Evolutionary conservation across 2,329 filamentous ascomycete genomes (phyloP).

Genomic region (Clonostachys rosea): DNA sequence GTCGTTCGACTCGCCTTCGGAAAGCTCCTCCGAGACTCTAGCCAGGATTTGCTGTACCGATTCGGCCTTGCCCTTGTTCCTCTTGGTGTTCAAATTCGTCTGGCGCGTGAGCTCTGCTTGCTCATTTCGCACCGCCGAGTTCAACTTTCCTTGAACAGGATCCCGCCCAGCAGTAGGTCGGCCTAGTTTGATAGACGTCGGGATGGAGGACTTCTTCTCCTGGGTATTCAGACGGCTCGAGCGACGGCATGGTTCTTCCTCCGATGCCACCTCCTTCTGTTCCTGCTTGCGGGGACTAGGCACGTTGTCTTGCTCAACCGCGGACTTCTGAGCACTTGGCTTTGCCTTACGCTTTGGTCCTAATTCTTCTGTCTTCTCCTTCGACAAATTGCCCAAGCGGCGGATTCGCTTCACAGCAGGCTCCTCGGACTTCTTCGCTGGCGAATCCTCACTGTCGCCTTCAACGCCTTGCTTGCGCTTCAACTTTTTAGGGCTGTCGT

Average conservation of each 20-base stretch:
- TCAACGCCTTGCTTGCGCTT: slow-evolving; percentile 24
- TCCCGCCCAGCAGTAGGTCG: slow-evolving; percentile 15
- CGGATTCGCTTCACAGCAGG: slow-evolving; percentile 15
- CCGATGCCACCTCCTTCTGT: not conserved
- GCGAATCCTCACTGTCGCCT: slow-evolving; percentile 12
- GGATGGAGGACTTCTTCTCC: slow-evolving; percentile 22
- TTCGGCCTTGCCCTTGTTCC: slow-evolving; percentile 26
- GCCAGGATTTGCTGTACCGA: slow-evolving; percentile 25
- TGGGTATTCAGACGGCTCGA: slow-evolving; percentile 23
- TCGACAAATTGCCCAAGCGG: slow-evolving; percentile 8
- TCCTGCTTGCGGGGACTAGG: too few relatives aligned
- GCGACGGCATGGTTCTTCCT: slow-evolving; percentile 14
- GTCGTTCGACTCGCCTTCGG: slow-evolving; percentile 11
- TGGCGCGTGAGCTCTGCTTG: slow-evolving; percentile 23
- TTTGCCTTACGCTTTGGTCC: slow-evolving; percentile 1
- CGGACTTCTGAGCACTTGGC: not conserved
- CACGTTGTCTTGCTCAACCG: slow-evolving; percentile 2
- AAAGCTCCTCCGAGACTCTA: slow-evolving; percentile 14
- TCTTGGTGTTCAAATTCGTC: slow-evolving; percentile 25
- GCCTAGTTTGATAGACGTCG: slow-evolving; percentile 23
- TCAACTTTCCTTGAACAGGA: slow-evolving; percentile 13
- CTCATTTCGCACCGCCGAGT: slow-evolving; percentile 16
- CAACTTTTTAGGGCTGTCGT: slow-evolving; percentile 19
- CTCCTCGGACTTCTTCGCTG: slow-evolving; percentile 10
- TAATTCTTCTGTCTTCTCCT: slow-evolving; percentile 1